Percentiles rank a stretch among this genome's conserved stretches.
Conservation (phyloP, 176 grass and related monocot genomes). For the Bromus sterilis region DNA sequence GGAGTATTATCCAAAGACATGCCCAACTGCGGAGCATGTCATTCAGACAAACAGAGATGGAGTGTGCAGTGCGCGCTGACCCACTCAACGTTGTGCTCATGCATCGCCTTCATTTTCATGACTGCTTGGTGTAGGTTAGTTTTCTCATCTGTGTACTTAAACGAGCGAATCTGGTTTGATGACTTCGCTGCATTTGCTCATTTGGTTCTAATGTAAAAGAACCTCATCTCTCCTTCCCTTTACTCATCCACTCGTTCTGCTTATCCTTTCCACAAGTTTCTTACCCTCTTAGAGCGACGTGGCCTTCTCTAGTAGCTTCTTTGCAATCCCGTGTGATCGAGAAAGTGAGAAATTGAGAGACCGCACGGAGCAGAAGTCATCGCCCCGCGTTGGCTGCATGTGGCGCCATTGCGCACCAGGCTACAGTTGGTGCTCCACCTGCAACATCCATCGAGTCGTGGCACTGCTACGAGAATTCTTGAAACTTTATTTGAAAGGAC, state of each 20-base stretch:
- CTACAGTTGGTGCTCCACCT: no score
- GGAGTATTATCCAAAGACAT: slow-evolving; percentile 70
- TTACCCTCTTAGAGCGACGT: neutral
- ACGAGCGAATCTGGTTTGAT: neutral
- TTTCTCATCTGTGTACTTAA: neutral
- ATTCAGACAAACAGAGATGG: slow-evolving; percentile 57
- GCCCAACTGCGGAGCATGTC: slow-evolving; percentile 44
- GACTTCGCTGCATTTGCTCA: neutral
- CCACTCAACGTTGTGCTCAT: slow-evolving; percentile 52
- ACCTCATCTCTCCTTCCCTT: neutral
- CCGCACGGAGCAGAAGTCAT: no score
- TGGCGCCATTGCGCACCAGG: no score
- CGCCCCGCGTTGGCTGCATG: no score
- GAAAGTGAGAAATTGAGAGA: no score
- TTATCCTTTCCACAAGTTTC: neutral
- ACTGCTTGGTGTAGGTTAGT: slow-evolving; percentile 79
- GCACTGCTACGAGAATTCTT: no score
- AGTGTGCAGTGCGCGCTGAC: slow-evolving; percentile 50
- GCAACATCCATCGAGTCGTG: no score
- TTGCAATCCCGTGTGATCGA: no score
- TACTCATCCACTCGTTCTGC: neutral
- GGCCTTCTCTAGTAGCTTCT: neutral
- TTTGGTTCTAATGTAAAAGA: neutral
- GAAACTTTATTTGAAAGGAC: no score
- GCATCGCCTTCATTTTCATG: slow-evolving; percentile 76